Percentiles rank a stretch among this genome's conserved stretches.
Conservation (phyloP, 352 stramenopile genomes). For the Stephanocyclus meneghinianus region DNA sequence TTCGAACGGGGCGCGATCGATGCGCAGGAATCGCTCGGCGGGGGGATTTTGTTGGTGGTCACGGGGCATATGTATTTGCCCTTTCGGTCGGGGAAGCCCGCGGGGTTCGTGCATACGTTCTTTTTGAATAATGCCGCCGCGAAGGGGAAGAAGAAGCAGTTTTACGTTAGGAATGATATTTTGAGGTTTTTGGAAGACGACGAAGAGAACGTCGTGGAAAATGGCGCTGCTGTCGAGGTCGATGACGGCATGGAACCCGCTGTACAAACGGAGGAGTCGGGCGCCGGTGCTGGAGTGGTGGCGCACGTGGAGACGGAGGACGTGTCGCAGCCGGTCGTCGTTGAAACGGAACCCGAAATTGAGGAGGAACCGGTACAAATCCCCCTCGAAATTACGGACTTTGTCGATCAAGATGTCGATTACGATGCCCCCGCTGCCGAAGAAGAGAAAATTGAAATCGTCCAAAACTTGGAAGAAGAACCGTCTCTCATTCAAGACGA, state of each 20-base stretch:
- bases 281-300: not conserved
- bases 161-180: slow-evolving; percentile 78
- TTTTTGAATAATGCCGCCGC: slow-evolving; percentile 57
- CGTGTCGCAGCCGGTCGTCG: not conserved
- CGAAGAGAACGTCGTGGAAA: no score
- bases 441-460: slow-evolving; percentile 41
- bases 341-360: slow-evolving; percentile 3
- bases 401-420: slow-evolving; percentile 11
- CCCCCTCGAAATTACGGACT: not conserved
- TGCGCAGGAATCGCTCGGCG: slow-evolving; percentile 66
- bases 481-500: slow-evolving; percentile 9
- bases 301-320: not conserved
- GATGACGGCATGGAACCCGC: slow-evolving; percentile 12
- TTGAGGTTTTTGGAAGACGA: slow-evolving; percentile 63
- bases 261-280: slow-evolving; percentile 13
- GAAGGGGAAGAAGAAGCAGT: slow-evolving; percentile 61
- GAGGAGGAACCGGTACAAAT: slow-evolving; percentile 1
- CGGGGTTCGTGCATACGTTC: slow-evolving; percentile 76
- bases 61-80: slow-evolving; percentile 65
- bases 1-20: slow-evolving; percentile 76
- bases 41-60: slow-evolving; percentile 75
- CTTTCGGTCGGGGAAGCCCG: slow-evolving; percentile 1
- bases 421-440: slow-evolving; percentile 39
- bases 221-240: not conserved
- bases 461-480: slow-evolving; percentile 19